Base-by-base conservation (phyloP, 306 rosid genomes). In the Malus asiatica region DNA sequence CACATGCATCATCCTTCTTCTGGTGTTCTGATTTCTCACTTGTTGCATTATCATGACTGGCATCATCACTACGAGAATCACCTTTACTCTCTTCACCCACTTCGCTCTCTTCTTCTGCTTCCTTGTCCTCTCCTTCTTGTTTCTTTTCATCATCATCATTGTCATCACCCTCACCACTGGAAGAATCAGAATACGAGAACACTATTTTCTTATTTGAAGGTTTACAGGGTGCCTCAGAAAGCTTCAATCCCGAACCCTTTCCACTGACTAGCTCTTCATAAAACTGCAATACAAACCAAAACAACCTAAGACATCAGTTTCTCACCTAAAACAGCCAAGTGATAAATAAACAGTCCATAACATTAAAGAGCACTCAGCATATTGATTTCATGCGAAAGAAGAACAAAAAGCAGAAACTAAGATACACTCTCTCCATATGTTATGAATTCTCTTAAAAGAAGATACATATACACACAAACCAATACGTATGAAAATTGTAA, bases 171-270 rank as follows among this genome's bases (percentile, higher is more conserved):
- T 70, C 88, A 20, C 81, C 40, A 77, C 88, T 25, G 51, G 95
- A 88, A 78, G 96, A 83, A 52, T 88, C 97, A 7, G 96, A 89
- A 85, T 90, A 88, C 11, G 90, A 79, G 77, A 92, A 95, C 18
- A 74, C 88, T 65, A 95, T 95, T 61, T 95, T 95, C 76, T 82
- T 92, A 80, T 95, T 92, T 30, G 78, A 14, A 46, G 99, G 91
- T 75, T 59, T 90, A 66, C 51, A 77, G 19, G 88, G 83, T 67
- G 83, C 22, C 75, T 73, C 84, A 20, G 77, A 77, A 70, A 66
- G 71, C 69, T 83, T 76, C 42, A 27, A 75, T 33, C 78, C 82
- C 32, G 85, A 75, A 78, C 76, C 80, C 77, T 84, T 89, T 67
- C 93, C 97, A 22, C 55, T 59, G 71, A 87, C 81, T 73, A 90